Evolutionary conservation across 306 rosid genomes (phyloP).

Genomic region (Fragaria vesca): DNA sequence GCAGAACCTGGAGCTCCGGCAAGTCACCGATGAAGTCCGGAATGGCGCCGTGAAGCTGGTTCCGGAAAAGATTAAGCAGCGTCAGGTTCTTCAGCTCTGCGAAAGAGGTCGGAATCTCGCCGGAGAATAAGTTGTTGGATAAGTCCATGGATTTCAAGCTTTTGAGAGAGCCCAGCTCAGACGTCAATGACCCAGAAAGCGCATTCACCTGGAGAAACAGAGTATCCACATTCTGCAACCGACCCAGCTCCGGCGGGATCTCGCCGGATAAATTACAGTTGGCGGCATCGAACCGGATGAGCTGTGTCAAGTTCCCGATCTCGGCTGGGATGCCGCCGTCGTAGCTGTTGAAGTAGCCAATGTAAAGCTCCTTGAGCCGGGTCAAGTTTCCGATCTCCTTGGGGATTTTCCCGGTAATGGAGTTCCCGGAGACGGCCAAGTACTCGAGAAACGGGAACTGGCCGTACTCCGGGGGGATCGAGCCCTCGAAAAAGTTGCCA

Average conservation of each 20-base stretch:
- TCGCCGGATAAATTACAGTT: conserved; percentile 75
- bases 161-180: conserved; percentile 66
- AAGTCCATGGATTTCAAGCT: conserved; percentile 86
- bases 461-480: conserved; percentile 79
- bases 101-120: conserved; percentile 77
- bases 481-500: conserved; percentile 71
- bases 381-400: conserved; percentile 74
- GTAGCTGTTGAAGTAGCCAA: conserved; percentile 75
- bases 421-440: conserved; percentile 86
- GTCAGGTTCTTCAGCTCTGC: conserved; percentile 64
- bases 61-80: conserved; percentile 74
- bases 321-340: conserved; percentile 70
- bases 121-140: conserved; percentile 67
- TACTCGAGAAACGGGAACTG: conserved; percentile 55
- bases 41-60: conserved; percentile 87
- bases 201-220: conserved; percentile 92
- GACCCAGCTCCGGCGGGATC: conserved; percentile 71
- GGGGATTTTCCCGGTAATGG: conserved; percentile 63
- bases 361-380: conserved; percentile 67
- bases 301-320: conserved; percentile 66
- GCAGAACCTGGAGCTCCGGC: conserved; percentile 76
- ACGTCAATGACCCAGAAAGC: conserved; percentile 65
- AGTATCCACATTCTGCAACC: conserved; percentile 72
- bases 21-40: conserved; percentile 77
- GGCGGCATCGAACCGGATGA: conserved; percentile 83